Evolutionary conservation across 306 rosid species (phyloP).

Genomic region (Corylus heterophylla): DNA sequence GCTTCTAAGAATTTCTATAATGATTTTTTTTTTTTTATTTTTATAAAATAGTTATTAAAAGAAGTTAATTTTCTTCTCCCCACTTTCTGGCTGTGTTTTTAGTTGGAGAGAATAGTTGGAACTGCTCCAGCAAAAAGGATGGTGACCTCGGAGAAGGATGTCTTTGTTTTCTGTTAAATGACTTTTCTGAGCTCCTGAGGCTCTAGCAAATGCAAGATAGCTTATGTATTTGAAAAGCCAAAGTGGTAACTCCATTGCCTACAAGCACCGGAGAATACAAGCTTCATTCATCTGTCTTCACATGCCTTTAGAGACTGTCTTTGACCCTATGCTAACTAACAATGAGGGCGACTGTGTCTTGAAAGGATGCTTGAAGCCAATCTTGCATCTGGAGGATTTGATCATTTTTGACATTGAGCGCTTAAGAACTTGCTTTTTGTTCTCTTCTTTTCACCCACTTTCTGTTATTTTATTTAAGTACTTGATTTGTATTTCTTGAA

Average conservation of each 20-base stretch:
- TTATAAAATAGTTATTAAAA: background rate
- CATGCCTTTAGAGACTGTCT: too few species aligned
- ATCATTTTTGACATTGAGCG: background rate
- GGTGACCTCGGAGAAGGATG: slow-evolving; percentile 42
- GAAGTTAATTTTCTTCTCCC: background rate
- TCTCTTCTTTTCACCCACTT: background rate
- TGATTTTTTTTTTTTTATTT: background rate
- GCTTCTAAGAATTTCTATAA: background rate
- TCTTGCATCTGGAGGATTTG: background rate
- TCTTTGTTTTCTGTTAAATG: slow-evolving; percentile 41
- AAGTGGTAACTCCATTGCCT: too few species aligned
- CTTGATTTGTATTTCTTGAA: background rate
- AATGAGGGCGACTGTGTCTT: too few species aligned
- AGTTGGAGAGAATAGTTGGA: slow-evolving; percentile 68
- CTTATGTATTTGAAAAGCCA: too few species aligned
- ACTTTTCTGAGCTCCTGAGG: background rate
- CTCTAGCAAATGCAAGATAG: too few species aligned
- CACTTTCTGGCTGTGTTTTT: background rate
- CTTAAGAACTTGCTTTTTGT: background rate
- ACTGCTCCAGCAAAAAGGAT: slow-evolving; percentile 45
- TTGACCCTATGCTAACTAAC: too few species aligned
- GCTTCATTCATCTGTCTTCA: too few species aligned
- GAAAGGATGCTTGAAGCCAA: background rate
- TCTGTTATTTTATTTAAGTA: background rate
- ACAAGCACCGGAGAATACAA: too few species aligned